Evolutionary conservation across 192 early-diverging fungal species (phyloP).

Genomic region (Coemansia asiatica): DNA sequence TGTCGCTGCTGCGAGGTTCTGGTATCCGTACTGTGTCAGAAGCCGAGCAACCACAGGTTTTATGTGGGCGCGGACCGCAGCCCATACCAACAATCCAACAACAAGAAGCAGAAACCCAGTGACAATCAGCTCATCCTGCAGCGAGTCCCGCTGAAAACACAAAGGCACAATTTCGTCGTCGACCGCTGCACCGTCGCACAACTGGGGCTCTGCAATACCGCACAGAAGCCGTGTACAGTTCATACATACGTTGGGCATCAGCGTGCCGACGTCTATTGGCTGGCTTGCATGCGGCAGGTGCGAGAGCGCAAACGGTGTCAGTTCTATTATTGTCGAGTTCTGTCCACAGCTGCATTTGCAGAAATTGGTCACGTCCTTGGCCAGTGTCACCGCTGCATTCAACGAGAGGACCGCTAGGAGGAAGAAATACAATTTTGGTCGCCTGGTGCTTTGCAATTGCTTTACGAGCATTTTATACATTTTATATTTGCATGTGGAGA

Average conservation of each 20-base stretch:
- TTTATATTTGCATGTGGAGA: no score
- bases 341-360: conserved; percentile 56
- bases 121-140: conserved; percentile 54
- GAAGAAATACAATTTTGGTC: neutral
- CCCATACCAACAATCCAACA: conserved; percentile 41
- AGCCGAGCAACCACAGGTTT: conserved; percentile 33
- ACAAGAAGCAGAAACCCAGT: conserved; percentile 45
- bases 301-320: conserved; percentile 44
- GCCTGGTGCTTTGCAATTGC: neutral
- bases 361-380: conserved; percentile 41
- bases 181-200: conserved; percentile 54
- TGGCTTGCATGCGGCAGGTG: conserved; percentile 48
- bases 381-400: neutral
- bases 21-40: conserved; percentile 37
- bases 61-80: conserved; percentile 31
- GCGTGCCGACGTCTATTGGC: conserved; percentile 49
- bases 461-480: neutral
- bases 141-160: conserved; percentile 54
- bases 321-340: conserved; percentile 51
- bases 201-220: conserved; percentile 42
- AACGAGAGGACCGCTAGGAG: neutral
- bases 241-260: conserved; percentile 55
- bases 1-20: neutral
- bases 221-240: conserved; percentile 53
- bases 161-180: conserved; percentile 54